Evolutionary conservation across 2,329 filamentous ascomycete species (phyloP), one percentile per base, ranked within the genome.

Genomic region (Aspergillus neotritici): DNA sequence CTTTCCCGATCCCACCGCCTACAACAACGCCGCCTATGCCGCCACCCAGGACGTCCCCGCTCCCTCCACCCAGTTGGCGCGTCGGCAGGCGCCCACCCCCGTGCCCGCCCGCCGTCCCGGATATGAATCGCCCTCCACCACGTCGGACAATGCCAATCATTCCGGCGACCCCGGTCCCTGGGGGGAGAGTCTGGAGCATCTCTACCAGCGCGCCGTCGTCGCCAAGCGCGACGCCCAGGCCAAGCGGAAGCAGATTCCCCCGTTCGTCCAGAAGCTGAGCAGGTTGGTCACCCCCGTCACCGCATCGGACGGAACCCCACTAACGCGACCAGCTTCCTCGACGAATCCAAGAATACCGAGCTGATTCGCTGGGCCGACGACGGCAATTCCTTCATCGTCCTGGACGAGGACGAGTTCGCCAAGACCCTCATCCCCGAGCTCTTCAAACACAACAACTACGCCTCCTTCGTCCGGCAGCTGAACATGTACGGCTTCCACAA

Each of bases 311-410:
- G 17, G 17, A 21, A 21, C 5, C 5, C 16, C 12, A 40, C 49
- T 60, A 39, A 58, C 40, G 17, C 35, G 29, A n/a, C 36, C 40
- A 97, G 93, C 64, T 98, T 97, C 60, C 77, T 98, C 11, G 90
- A 98, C 58, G 85, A 94, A 60, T 83, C 84, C 31, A 91, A 91
- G 62, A 95, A 97, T 61, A 91, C 89, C 3, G 88, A 96, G 29
- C 75, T 97, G 37, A 98, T 98, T 61, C 83, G 91, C 55, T 98
- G 93, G 93, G 96, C 93, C 0, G 87, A 94, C 57, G 88, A 91
- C 60, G 93, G 93, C 25, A 89, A 94, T 60, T 96, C 91, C 0
- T 98, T 98, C 68, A 86, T 97, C 44, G 91, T 98, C 3, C 72
- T 97, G 7, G 91, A 98, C 60, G 93, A 98, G 68, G 93, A 98